Percentiles rank a stretch among this genome's conserved stretches.
These are phyloP conservation scores for Ajuga chamaepitys DNA, from an alignment of 257 asterid species.

Conservation along the genomic window DNA sequence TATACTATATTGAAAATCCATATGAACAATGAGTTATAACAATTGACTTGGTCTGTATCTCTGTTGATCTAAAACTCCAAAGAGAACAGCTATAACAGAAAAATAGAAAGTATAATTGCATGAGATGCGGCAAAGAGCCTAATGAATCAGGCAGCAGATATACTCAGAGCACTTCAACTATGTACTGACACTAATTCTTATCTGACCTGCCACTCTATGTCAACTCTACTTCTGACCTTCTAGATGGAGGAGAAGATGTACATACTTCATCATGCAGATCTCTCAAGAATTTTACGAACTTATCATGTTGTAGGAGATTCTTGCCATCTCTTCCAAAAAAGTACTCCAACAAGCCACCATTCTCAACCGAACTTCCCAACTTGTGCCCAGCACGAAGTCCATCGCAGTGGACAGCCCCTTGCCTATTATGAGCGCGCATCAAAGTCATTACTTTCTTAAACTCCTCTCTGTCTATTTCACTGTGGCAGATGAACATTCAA, in stretches of 20 bases:
- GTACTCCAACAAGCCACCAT: constrained; percentile 72
- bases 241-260: constrained; percentile 15
- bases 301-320: constrained; percentile 53
- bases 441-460: constrained; percentile 83
- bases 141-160: constrained; percentile 3
- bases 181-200: not conserved
- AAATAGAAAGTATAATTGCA: not conserved
- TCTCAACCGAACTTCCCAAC: constrained; percentile 58
- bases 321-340: constrained; percentile 76
- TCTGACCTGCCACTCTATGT: constrained; percentile 6
- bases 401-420: constrained; percentile 63
- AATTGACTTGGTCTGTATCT: not conserved
- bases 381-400: constrained; percentile 75
- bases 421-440: constrained; percentile 88
- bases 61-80: not conserved
- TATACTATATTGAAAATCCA: not conserved
- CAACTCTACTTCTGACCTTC: not conserved
- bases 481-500: constrained; percentile 19
- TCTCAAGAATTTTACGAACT: constrained; percentile 62
- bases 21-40: not conserved
- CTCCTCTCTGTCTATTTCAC: constrained; percentile 70
- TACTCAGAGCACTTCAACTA: not conserved
- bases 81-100: not conserved
- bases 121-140: not conserved
- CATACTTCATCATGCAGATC: constrained; percentile 79